phyloP scores from a whole-genome alignment of 139 green algal genomes.

The Yamagishiella unicocca region DNA sequence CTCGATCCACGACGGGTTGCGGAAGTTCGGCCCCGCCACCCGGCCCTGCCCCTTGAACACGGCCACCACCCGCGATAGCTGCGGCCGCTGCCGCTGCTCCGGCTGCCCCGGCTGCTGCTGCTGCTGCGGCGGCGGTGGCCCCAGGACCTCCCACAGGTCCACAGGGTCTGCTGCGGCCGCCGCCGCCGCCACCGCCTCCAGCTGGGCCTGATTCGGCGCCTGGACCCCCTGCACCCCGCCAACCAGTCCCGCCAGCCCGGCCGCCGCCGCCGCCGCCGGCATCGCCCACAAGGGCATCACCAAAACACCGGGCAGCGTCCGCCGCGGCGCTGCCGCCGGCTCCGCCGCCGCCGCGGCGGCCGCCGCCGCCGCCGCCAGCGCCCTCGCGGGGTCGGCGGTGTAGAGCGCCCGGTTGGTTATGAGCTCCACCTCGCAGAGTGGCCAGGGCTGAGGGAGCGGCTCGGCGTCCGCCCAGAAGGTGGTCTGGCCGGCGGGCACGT shows the following conservation, averaged over 20 bases:
- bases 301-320: background rate
- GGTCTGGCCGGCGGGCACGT: constrained; percentile 54
- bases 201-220: background rate
- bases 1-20: constrained; percentile 45
- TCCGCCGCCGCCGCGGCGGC: background rate
- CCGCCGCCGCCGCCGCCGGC: background rate
- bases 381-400: background rate
- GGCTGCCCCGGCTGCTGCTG: background rate
- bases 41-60: constrained; percentile 45
- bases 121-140: background rate
- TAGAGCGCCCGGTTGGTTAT: constrained; percentile 13
- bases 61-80: constrained; percentile 21
- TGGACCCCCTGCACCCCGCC: background rate
- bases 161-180: constrained; percentile 5
- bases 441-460: constrained; percentile 53
- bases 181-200: background rate
- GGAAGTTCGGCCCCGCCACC: constrained; percentile 44
- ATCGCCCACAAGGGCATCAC: constrained; percentile 17
- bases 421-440: constrained; percentile 30
- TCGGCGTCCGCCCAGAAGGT: constrained; percentile 46
- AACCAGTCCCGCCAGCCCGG: background rate
- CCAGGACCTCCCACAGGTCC: constrained; percentile 8
- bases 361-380: background rate
- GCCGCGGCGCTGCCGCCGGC: background rate
- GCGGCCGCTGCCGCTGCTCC: background rate